A percentile compares a stretch with the other conserved stretches of the same genome.
These are phyloP conservation scores for Fraxinus ornus DNA, from an alignment of 305 asterid species.

Conservation along the genomic window DNA sequence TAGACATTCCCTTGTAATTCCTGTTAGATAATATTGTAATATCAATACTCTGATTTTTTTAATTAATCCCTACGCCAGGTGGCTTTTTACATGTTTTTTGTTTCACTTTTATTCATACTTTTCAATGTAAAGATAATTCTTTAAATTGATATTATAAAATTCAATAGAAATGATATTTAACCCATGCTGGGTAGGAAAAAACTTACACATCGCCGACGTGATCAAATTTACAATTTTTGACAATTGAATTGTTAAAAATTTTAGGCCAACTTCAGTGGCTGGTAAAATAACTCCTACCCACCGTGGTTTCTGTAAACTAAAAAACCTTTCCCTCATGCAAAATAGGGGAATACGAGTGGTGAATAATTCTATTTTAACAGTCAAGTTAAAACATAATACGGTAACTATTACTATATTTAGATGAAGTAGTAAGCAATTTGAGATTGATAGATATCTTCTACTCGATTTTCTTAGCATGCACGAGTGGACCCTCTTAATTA, in stretches of 20 bases:
- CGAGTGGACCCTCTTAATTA: neutral
- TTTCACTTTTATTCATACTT: neutral
- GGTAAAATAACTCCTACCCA: neutral
- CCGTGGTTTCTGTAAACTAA: neutral
- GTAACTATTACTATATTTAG: neutral
- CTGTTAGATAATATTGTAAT: conserved; percentile 16
- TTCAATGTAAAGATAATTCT: neutral
- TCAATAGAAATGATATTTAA: neutral
- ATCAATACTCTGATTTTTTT: conserved; percentile 1
- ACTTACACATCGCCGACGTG: too few relatives aligned
- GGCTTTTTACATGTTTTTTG: conserved; percentile 5
- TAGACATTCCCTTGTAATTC: conserved; percentile 44
- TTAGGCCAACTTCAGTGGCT: neutral
- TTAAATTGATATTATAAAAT: neutral
- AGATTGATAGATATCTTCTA: neutral
- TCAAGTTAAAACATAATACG: neutral
- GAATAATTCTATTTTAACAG: neutral
- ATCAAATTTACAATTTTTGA: too few relatives aligned
- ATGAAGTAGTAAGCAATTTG: neutral
- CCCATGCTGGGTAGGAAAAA: too few relatives aligned
- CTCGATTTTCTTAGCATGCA: neutral
- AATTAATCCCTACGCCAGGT: conserved; percentile 14
- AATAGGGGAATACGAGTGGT: neutral
- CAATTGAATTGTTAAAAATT: too few relatives aligned
- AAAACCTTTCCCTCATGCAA: neutral